These are phyloP conservation scores for Pleurotus platypus DNA, from an alignment of 768 basidiomycete species.

Conservation along the genomic window DNA sequence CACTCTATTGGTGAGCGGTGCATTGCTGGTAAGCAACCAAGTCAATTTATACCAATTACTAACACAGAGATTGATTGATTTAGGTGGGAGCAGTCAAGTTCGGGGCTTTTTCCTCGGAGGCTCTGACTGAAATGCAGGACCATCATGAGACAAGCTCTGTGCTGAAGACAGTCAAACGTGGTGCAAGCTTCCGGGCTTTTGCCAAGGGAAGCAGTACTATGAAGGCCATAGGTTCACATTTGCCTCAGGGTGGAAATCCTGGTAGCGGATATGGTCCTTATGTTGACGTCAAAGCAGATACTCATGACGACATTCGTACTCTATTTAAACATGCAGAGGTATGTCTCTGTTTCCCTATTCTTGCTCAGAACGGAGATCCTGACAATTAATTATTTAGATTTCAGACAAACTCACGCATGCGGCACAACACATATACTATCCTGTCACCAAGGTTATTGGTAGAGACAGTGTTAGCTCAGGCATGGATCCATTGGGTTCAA, in stretches of 20 bases:
- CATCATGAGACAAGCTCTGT: not conserved
- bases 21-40: not conserved
- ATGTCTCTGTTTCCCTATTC: not conserved
- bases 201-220: not conserved
- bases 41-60: not conserved
- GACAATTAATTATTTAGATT: not conserved
- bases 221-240: not conserved
- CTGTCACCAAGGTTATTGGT: not conserved
- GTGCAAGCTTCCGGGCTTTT: not conserved
- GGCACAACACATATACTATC: not conserved
- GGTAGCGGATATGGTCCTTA: not conserved
- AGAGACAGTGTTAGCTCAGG: not conserved
- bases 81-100: not conserved
- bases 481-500: not conserved
- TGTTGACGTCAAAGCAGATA: not conserved
- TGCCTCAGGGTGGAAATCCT: not conserved
- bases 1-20: not conserved
- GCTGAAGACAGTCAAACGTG: not conserved
- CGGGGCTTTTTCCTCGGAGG: not conserved
- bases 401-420: not conserved
- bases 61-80: not conserved
- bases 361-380: not conserved
- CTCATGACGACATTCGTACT: not conserved
- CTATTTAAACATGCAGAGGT: not conserved
- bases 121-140: not conserved